Evolutionary conservation across 345 rosid genomes (phyloP), one percentile per base, ranked within the genome.

Genomic region (Lepidium aucheri): DNA sequence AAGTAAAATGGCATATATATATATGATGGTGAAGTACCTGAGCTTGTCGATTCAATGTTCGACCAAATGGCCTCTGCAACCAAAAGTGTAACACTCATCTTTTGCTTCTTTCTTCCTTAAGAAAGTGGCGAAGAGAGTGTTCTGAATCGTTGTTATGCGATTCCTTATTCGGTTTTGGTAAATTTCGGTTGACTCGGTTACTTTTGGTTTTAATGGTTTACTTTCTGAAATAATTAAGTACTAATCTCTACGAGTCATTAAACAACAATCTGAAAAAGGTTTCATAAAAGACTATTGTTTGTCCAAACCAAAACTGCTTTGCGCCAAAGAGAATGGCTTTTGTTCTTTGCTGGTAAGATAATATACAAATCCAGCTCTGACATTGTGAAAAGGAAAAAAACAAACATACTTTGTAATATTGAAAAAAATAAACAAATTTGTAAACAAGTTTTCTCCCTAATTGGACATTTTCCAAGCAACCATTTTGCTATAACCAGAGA

Each of bases 1-100:
- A 35, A 55, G 43, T 13, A 9, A 34, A 14, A 42, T 1, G 5
- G 20, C 10, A 7, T 1, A 28, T 28, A 28, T 10, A 7, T 1
- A 28, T 28, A 28, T 28, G 7, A 28, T 14, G 42, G 42, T 2
- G 22, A 30, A 34, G n/a, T 35, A 81, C 96, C 88, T 42, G 84
- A 78, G 9, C 74, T 75, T 22, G 84, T 78, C 13, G 85, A 78
- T 61, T 83, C 84, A n/a, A 89, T 75, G 73, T 47, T 61, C 36
- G 73, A 79, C 87, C 88, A 89, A 39, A 86, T 76, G 8, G 83
- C 24, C 54, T 86, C 93, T 39, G 88, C 87, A 4, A 85, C 88
- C 71, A 62, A 52, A 64, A 45, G 74, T 34, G 80, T 79, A 45
- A 67, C 72, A 65, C 73, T 67, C 85, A 73, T 80, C 46, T 24